A percentile compares a stretch with the other conserved stretches of the same genome.
phyloP scores from a whole-genome alignment of 768 basidiomycete genomes.

The Amanita molliuscula region DNA sequence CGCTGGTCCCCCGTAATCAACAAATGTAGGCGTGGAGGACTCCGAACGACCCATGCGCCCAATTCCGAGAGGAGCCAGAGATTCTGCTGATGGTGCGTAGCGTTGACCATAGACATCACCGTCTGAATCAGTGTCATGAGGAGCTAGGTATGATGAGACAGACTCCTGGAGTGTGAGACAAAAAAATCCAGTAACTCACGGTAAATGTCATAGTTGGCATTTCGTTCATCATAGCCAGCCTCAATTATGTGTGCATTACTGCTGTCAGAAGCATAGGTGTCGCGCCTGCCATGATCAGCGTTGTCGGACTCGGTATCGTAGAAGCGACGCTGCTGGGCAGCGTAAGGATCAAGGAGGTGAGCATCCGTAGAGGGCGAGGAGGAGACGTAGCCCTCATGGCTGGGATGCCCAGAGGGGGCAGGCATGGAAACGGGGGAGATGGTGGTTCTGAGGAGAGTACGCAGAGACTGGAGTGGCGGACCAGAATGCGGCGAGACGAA shows the following conservation, averaged over 20 bases:
- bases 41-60: slow-evolving; percentile 51
- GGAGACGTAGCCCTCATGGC: slow-evolving; percentile 57
- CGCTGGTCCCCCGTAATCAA: slow-evolving; percentile 45
- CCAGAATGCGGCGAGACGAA: not conserved
- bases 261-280: slow-evolving; percentile 62
- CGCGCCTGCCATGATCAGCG: slow-evolving; percentile 52
- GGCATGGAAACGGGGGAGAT: slow-evolving; percentile 29
- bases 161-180: slow-evolving; percentile 11
- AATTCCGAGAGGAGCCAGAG: slow-evolving; percentile 42
- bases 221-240: slow-evolving; percentile 54
- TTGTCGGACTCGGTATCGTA: slow-evolving; percentile 74
- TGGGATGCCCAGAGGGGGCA: slow-evolving; percentile 42
- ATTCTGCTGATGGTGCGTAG: slow-evolving; percentile 68
- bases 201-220: slow-evolving; percentile 54
- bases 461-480: slow-evolving; percentile 4
- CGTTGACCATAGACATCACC: slow-evolving; percentile 62
- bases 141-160: slow-evolving; percentile 33
- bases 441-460: slow-evolving; percentile 7
- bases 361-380: slow-evolving; percentile 50
- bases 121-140: slow-evolving; percentile 81
- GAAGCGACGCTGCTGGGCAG: slow-evolving; percentile 35
- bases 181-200: slow-evolving; percentile 24
- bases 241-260: slow-evolving; percentile 57
- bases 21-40: slow-evolving; percentile 63
- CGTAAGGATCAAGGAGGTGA: slow-evolving; percentile 62